phyloP scores from a whole-genome alignment of 176 grass and related monocot species.

The Panicum miliaceum region DNA sequence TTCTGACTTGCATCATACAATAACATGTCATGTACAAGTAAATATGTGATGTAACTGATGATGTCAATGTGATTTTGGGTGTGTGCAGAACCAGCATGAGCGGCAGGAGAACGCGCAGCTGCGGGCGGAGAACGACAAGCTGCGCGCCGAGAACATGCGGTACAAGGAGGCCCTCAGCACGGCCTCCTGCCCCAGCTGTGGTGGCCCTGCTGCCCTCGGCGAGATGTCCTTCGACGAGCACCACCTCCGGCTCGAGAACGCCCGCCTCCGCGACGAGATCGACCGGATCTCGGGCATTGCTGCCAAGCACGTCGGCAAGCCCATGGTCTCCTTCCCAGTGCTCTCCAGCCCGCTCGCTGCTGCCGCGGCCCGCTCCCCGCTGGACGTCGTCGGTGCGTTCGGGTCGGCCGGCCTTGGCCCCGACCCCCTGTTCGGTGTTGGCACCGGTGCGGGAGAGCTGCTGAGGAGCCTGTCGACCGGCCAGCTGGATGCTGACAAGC shows the following conservation, averaged over 20 bases:
- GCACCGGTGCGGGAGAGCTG: conserved; percentile 47
- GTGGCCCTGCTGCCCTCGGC: conserved; percentile 69
- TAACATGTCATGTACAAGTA: not conserved
- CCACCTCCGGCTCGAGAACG: conserved; percentile 83
- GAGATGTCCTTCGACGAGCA: conserved; percentile 99
- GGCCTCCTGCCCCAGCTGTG: conserved; percentile 84
- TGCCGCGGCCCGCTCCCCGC: conserved; percentile 51
- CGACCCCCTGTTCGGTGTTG: conserved; percentile 56
- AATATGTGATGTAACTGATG: not conserved
- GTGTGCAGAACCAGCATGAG: conserved; percentile 75
- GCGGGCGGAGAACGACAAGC: conserved; percentile 85
- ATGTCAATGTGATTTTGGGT: conserved; percentile 7
- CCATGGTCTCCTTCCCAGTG: conserved; percentile 55
- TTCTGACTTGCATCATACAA: not conserved
- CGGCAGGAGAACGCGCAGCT: conserved; percentile 76
- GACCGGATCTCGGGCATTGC: conserved; percentile 90
- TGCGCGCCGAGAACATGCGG: conserved; percentile 74
- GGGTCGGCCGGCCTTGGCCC: conserved; percentile 17
- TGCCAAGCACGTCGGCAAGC: conserved; percentile 85
- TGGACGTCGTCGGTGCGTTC: conserved; percentile 65
- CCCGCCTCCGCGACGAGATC: conserved; percentile 80
- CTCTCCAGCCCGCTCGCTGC: conserved; percentile 60
- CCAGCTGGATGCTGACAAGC: conserved; percentile 70
- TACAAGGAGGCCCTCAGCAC: conserved; percentile 81
- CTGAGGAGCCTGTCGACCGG: conserved; percentile 47